Base-by-base conservation (phyloP, 2,329 filamentous ascomycete genomes). In the Trichoderma hamatum region DNA sequence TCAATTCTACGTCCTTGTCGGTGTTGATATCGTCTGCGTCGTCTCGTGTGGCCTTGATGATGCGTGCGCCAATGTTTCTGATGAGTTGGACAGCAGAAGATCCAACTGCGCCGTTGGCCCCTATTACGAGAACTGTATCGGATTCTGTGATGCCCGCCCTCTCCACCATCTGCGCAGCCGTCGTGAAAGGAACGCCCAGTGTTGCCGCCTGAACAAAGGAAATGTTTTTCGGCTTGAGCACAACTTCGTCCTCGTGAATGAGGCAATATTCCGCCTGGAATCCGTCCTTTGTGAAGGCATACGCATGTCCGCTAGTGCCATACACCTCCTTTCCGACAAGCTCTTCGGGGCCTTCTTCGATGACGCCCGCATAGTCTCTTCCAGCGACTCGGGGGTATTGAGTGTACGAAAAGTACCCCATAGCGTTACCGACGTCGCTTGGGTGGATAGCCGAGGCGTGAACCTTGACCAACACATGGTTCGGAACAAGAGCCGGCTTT, bases 231-330 rank as follows among this genome's bases (percentile, higher is more conserved):
- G 69, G 69, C 69, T 70, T 70, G 52, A 62, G n/a, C 13, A 59
- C 58, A 32, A 70, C 54, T 7, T 67, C 65, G 0, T 63, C 56
- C 24, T 69, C 51, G 13, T 63, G 69, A 6, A 69, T 34, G 4
- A 70, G 65, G 21, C 58, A 58, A 32, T 70, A 70, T 52, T 70
- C 69, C 7, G 69, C 69, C 59, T 70, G 69, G 26, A 70, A 70
- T 2, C 69, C 69, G 32, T 70, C 69, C 32, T 58, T 60, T 49
- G 55, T 70, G 26, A 70, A 70, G n/a, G 69, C 69, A 51, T 70
- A 67, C 10, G 26, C 60, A 21, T 52, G n/a, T 19, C 69, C 69
- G 16, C 69, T 70, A 28, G 69, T 70, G 21, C 69, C 69, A 21
- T 68, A 70, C 6, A 70, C 69, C 30, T 69, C 69, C 60, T 52